phyloP scores from a whole-genome alignment of 2,329 filamentous ascomycete genomes.

The Clarireedia paspali region DNA sequence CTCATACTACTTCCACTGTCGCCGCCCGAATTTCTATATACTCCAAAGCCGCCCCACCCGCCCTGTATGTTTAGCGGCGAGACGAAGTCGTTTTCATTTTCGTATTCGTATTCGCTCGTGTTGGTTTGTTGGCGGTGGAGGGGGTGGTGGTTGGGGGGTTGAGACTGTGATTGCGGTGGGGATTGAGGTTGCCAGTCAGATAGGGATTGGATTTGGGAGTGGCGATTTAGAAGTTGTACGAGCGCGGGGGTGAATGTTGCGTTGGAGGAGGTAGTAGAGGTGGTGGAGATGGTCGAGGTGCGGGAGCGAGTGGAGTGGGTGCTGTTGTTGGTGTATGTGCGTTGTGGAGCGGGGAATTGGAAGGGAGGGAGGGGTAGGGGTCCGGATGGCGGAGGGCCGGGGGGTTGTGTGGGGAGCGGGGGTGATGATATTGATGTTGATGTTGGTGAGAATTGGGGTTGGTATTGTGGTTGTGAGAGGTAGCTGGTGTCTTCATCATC shows the following conservation, averaged over 20 bases:
- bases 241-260: no score
- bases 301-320: neutral
- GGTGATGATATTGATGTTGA: no score
- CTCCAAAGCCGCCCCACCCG: slow-evolving; percentile 3
- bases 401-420: neutral
- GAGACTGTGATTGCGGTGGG: no score
- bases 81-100: neutral
- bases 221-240: no score
- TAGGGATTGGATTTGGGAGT: no score
- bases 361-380: neutral
- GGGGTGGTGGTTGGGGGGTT: no score
- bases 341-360: neutral
- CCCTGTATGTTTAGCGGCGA: neutral
- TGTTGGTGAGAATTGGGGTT: neutral
- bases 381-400: neutral
- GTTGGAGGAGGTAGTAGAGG: no score
- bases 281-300: no score
- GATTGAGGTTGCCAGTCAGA: no score
- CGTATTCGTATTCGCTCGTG: neutral
- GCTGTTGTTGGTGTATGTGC: neutral
- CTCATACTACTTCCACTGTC: no score
- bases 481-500: slow-evolving; percentile 9
- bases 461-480: neutral
- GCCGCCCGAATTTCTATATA: no score
- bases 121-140: no score